Evolutionary conservation across 306 rosid species (phyloP), one percentile per base, ranked within the genome.

Genomic region (Nissolia schottii): DNA sequence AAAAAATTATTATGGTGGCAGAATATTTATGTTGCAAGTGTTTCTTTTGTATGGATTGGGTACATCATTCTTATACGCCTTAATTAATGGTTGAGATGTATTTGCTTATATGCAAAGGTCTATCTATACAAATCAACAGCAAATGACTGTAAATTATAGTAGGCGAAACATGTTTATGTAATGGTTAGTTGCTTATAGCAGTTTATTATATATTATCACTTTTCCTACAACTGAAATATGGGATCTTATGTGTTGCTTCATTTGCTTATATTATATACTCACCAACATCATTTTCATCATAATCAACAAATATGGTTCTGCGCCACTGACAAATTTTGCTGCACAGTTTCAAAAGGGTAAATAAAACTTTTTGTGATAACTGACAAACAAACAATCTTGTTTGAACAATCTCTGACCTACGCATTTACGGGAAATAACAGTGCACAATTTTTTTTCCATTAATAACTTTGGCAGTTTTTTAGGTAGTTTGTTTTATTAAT

Each of bases 61-160:
- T 29, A 56, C 56, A 79, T 67, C 79, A 70, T 79, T 81, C 79
- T 74, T 81, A 69, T 79, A 41, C 41, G 32, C 77, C n/a, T n/a
- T n/a, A n/a, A 58, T 78, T 78, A 51, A 60, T 73, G 79, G 80
- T 70, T 54, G 56, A 78, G 69, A 64, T 74, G 80, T 77, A 71
- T 67, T n/a, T 74, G 76, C 49, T 59, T 75, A 34, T 79, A 67
- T n/a, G n/a, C n/a, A 71, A 55, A 79, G 63, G 64, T 73, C 77
- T 80, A 45, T n/a, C n/a, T n/a, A 73, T 71, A 53, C 76, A 64
- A 74, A 75, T 75, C 79, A 55, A 75, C 83, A 64, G 82, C 83
- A 40, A 77, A 71, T 84, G 81, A 86, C 85, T 88, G 94, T 88
- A 88, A 71, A 86, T 86, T 84, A 65, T 78, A 68, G 67, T 84